Evolutionary conservation across 192 early-diverging fungal genomes (phyloP).

Genomic region (Backusella sp.): DNA sequence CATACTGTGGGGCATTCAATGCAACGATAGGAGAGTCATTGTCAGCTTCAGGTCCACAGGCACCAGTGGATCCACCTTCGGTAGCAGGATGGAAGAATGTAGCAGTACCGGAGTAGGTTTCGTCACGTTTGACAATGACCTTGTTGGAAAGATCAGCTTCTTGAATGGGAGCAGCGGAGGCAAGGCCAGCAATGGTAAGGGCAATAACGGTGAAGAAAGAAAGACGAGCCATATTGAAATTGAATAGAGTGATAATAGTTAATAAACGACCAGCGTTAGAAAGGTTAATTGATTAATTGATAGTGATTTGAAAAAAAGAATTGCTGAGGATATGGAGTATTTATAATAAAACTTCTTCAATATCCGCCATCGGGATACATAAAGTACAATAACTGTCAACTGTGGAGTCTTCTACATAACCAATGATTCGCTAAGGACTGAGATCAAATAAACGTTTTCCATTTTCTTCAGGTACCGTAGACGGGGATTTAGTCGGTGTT

Average conservation of each 20-base stretch:
- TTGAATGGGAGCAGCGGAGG: constrained; percentile 10
- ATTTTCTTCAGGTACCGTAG: neutral
- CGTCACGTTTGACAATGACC: neutral
- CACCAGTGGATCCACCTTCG: constrained; percentile 27
- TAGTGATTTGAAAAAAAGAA: neutral
- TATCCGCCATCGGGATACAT: neutral
- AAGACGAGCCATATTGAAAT: neutral
- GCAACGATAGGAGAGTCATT: constrained; percentile 44
- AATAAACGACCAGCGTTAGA: constrained; percentile 4
- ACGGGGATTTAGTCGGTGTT: neutral
- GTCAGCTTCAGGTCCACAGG: constrained; percentile 38
- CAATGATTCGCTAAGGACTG: neutral
- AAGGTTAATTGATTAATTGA: neutral
- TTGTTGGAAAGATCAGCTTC: neutral
- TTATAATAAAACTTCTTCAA: neutral
- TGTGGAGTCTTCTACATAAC: neutral
- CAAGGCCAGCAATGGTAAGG: neutral
- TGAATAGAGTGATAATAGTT: neutral
- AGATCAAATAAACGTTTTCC: neutral
- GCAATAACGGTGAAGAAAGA: constrained; percentile 18
- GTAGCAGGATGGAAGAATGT: constrained; percentile 43
- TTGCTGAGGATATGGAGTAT: neutral
- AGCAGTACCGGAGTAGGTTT: constrained; percentile 26
- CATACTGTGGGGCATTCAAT: constrained; percentile 32
- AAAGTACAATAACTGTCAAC: neutral